Evolutionary conservation across 1,284 basidiomycete species (phyloP), one percentile per base, ranked within the genome.

Genomic region (Ganoderma lucidum): DNA sequence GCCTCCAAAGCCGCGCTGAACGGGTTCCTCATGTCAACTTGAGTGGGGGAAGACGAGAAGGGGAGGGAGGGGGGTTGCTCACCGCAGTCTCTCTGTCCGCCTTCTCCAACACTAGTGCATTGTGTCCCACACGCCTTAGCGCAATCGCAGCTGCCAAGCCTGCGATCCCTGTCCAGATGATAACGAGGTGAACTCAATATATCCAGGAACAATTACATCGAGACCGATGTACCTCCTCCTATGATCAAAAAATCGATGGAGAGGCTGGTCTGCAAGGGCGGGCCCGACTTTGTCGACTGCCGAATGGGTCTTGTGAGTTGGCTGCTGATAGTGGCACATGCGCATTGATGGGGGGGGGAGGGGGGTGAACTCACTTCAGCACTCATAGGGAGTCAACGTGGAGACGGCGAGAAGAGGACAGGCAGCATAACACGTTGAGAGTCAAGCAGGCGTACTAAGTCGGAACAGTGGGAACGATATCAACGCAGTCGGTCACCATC

Each of bases 81-180:
- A 71, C 56, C 78, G 79, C 78, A 79, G 37, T 76, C 78, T 0
- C 80, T 74, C 66, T 87, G 83, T 0, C 86, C 83, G 42, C 39
- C 19, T 59, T 59, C 23, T 68, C 67, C 32, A 68, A 30, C 14
- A 68, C 88, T 87, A 90, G 28, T 86, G 81, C 44, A 87, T 84
- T 15, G 85, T 74, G 12, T 78, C 77, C 5, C 74, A 65, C 30
- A 77, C 75, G 28, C 81, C 77, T 30, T 78, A 78, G 8, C 10
- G 86, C 83, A 67, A 86, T 81, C 0, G 89, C 88, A 69, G 83
- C 83, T 2, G 87, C 80, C 6, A 88, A 77, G 10, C 89, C 89
- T 6, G 67, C 63, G 67, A 68, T 55, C 14, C 67, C 67, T 68
- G 28, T 1, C n/a, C 9, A 6, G 35, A 17, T 6, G 14, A 17